phyloP scores from a whole-genome alignment of 306 rosid genomes.

The Oemleria cerasiformis region DNA sequence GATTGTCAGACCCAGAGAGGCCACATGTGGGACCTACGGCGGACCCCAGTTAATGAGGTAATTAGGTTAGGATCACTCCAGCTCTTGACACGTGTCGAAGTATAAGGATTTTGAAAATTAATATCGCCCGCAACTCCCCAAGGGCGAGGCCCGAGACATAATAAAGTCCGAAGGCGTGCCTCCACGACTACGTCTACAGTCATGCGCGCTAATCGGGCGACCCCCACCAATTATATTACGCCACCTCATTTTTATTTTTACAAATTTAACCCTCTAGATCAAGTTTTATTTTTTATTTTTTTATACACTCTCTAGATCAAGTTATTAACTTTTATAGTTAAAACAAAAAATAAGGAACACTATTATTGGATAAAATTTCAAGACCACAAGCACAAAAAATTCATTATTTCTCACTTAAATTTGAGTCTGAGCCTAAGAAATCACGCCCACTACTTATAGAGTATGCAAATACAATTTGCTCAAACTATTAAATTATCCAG shows the following conservation, averaged over 20 bases:
- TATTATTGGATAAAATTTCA: no score
- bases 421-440: no score
- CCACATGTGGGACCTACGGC: neutral
- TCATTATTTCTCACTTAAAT: no score
- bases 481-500: no score
- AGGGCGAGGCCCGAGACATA: neutral
- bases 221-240: neutral
- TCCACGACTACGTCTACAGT: constrained; percentile 22
- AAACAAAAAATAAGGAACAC: no score
- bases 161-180: constrained; percentile 21
- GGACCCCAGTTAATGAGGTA: neutral
- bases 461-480: no score
- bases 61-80: neutral
- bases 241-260: constrained; percentile 3
- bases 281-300: no score
- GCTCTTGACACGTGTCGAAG: constrained; percentile 13
- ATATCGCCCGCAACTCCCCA: neutral
- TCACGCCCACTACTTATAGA: no score
- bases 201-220: constrained; percentile 5
- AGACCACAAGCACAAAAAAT: no score
- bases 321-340: no score
- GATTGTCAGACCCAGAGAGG: constrained; percentile 19
- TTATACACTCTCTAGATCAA: no score
- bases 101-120: neutral
- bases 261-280: neutral